Evolutionary conservation across 2,329 filamentous ascomycete species (phyloP).

Genomic region (Aciculosporium take): DNA sequence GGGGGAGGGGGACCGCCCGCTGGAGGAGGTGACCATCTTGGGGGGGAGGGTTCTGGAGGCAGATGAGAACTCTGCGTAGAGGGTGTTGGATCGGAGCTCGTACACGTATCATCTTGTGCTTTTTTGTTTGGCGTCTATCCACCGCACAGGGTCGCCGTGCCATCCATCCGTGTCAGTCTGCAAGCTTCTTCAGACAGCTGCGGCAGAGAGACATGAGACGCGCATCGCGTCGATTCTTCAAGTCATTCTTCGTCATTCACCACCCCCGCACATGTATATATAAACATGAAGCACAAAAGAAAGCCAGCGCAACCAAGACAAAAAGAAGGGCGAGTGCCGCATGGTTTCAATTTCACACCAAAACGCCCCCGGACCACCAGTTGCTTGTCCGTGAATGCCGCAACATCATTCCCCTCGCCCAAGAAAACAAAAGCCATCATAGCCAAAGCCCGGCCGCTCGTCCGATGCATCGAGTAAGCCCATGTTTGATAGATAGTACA

Average conservation of each 20-base stretch:
- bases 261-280: not conserved
- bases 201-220: too few relatives aligned
- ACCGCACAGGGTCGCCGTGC: too few relatives aligned
- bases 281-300: not conserved
- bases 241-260: too few relatives aligned
- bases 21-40: conserved; percentile 69
- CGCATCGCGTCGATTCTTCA: too few relatives aligned
- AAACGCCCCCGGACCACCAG: conserved; percentile 10
- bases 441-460: conserved; percentile 9
- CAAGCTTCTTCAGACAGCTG: too few relatives aligned
- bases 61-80: conserved; percentile 16
- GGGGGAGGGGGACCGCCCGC: conserved; percentile 62
- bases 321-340: too few relatives aligned
- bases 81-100: too few relatives aligned
- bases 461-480: conserved; percentile 6
- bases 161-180: too few relatives aligned
- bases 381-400: conserved; percentile 10
- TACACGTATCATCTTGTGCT: too few relatives aligned
- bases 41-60: conserved; percentile 57
- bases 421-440: conserved; percentile 5
- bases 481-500: conserved; percentile 8
- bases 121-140: not conserved
- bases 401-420: conserved; percentile 4
- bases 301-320: too few relatives aligned
- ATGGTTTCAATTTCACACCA: conserved; percentile 3